These are phyloP conservation scores for Fusarium nanum DNA, from an alignment of 2,329 filamentous ascomycete genomes.

Conservation along the genomic window DNA sequence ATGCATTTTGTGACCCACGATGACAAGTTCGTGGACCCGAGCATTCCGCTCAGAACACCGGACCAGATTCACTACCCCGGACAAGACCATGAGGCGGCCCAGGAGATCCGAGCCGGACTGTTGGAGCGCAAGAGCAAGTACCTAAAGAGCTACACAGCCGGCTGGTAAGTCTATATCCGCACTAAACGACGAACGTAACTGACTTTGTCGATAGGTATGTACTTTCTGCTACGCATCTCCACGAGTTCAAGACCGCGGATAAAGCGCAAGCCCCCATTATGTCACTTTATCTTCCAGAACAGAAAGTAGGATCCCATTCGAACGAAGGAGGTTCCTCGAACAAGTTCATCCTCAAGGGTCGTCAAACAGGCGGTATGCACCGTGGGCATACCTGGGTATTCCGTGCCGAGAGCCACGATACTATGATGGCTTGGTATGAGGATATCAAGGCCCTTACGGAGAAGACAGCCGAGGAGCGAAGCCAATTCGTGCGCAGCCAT, in stretches of 20 bases:
- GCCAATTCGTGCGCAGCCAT: conserved; percentile 86
- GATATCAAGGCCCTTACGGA: conserved; percentile 92
- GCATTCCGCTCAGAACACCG: conserved; percentile 78
- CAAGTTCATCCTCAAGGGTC: conserved; percentile 97
- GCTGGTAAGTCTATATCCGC: conserved; percentile 73
- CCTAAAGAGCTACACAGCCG: conserved; percentile 94
- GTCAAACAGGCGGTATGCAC: conserved; percentile 93
- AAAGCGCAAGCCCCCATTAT: conserved; percentile 92
- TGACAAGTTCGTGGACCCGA: conserved; percentile 88
- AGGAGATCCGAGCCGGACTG: conserved; percentile 89
- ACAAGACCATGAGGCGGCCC: conserved; percentile 81
- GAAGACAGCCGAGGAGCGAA: conserved; percentile 87
- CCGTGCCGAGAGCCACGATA: conserved; percentile 81
- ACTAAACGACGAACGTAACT: not conserved
- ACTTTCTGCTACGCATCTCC: conserved; percentile 92
- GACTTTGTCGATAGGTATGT: conserved; percentile 77
- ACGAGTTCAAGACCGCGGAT: conserved; percentile 99
- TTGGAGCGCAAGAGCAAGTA: conserved; percentile 99
- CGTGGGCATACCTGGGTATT: conserved; percentile 81
- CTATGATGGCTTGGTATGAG: conserved; percentile 96
- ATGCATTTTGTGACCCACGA: conserved; percentile 81
- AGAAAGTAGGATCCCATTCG: conserved; percentile 94
- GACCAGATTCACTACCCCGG: conserved; percentile 93
- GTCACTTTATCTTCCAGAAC: conserved; percentile 94
- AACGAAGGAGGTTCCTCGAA: conserved; percentile 85